Evolutionary conservation across 805 yeast species (phyloP).

Genomic region (Myxozyma nipponensis): DNA sequence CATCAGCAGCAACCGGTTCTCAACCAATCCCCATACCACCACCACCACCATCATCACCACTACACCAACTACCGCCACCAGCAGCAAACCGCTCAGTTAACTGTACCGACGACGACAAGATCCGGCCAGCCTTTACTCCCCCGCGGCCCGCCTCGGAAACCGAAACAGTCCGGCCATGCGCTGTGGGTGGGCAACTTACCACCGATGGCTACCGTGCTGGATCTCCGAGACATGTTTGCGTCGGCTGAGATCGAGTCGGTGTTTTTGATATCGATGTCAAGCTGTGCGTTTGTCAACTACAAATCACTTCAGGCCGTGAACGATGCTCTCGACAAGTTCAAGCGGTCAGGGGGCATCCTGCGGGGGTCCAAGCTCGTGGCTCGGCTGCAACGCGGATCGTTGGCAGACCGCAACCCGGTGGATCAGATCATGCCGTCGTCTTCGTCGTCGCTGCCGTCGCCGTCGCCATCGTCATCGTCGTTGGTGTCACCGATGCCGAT

Average conservation of each 20-base stretch:
- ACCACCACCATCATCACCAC: slow-evolving; percentile 9
- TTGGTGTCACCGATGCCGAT: not conserved
- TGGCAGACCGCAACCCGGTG: slow-evolving; percentile 21
- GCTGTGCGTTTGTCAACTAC: slow-evolving; percentile 44
- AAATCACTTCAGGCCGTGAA: slow-evolving; percentile 33
- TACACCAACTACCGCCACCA: slow-evolving; percentile 4
- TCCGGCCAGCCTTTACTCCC: slow-evolving; percentile 19
- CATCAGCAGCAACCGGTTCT: not conserved
- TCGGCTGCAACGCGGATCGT: slow-evolving; percentile 28
- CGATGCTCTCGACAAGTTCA: slow-evolving; percentile 33
- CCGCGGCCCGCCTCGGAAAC: slow-evolving; percentile 44
- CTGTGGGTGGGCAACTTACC: slow-evolving; percentile 49
- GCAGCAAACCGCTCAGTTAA: not conserved
- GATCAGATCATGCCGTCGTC: not conserved
- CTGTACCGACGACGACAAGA: slow-evolving; percentile 1
- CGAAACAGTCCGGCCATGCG: slow-evolving; percentile 40
- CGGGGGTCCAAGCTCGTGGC: slow-evolving; percentile 38
- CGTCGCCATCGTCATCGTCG: no score
- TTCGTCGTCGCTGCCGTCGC: not conserved
- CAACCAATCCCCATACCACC: not conserved
- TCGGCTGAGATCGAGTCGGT: slow-evolving; percentile 39
- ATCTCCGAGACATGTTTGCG: slow-evolving; percentile 40
- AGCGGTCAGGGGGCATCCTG: slow-evolving; percentile 33
- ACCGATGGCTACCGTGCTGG: slow-evolving; percentile 36
- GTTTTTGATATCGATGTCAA: slow-evolving; percentile 41